Base-by-base conservation (phyloP, 371 early-diverging fungal species). In the Mucor piriformis region DNA sequence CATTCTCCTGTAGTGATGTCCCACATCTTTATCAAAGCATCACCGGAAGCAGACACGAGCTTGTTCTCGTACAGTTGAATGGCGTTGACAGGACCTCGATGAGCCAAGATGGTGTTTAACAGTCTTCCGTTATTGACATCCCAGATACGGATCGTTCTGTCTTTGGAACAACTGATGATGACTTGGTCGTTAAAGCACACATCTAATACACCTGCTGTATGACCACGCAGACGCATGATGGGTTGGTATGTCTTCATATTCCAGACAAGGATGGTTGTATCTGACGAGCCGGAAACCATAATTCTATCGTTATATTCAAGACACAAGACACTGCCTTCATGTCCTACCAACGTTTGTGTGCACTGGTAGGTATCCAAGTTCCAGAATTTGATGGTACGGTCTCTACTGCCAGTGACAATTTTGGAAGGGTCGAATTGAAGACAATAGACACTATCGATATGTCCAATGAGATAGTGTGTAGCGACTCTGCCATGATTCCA, bases 371-470 rank as follows among this genome's bases (percentile, higher is more conserved):
- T 63, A 3, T 12, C 10, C 46, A 92, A 69, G 63, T 93, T 88
- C 94, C 94, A 95, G 46, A 93, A 72, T 57, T 88, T 88, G 61
- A 98, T 82, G 6, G 94, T 91, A 32, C 86, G 74, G 77, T 99
- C 99, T 49, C 97, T 86, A 6, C 96, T 95, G 2, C 99, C 98
- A 0, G 94, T 92, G 11, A 96, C 85, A 18, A 98, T 84, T 49
- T 83, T 83, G 33, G 85, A 57, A n/a, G 79, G 72, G 64, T 95
- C 94, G 63, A 91, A 93, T 64, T 95, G 98, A 23, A 97, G 79
- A 59, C 97, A 97, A 66, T 99, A 95, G 6, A 99, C 94, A 54
- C 93, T 89, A 61, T 98, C 99, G 3, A 63, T 59, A 70, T 99
- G 99, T 1, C 99, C 96, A 3, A 70, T 57, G 6, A 92, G 64